Percentiles rank a stretch among this genome's conserved stretches.
Evolutionary conservation across 768 basidiomycete species (phyloP).

Genomic region (Leucocoprinus sp.): DNA sequence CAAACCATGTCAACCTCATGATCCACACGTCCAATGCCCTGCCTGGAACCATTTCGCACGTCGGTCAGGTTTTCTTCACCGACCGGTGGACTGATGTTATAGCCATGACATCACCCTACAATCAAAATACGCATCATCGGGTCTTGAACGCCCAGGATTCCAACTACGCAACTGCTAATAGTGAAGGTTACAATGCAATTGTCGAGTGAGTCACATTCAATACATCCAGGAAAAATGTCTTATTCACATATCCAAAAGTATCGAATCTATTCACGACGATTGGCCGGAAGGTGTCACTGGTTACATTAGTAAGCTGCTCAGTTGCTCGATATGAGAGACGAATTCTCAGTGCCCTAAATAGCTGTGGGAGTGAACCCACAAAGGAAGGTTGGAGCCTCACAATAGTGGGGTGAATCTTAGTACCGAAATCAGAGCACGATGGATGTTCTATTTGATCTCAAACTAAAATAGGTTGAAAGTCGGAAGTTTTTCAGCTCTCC

Average conservation of each 20-base stretch:
- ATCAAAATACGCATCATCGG: slow-evolving; percentile 18
- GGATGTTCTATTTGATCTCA: too few relatives aligned
- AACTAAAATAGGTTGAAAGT: too few relatives aligned
- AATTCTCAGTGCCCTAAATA: not conserved
- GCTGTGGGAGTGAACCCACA: slow-evolving; percentile 22
- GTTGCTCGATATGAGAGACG: not conserved
- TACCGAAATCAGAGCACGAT: not conserved
- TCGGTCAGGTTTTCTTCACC: slow-evolving; percentile 30
- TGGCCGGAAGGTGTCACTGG: slow-evolving; percentile 23
- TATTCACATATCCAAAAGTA: slow-evolving; percentile 12
- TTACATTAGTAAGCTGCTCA: slow-evolving; percentile 18
- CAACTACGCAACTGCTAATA: slow-evolving; percentile 16
- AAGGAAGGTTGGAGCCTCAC: slow-evolving; percentile 8
- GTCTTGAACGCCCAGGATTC: slow-evolving; percentile 23
- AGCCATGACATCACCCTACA: slow-evolving; percentile 20
- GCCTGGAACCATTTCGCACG: slow-evolving; percentile 23
- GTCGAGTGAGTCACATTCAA: slow-evolving; percentile 14
- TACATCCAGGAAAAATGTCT: not conserved
- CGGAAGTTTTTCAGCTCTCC: not conserved
- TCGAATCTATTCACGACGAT: slow-evolving; percentile 21
- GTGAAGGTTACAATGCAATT: slow-evolving; percentile 21
- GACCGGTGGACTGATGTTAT: slow-evolving; percentile 24
- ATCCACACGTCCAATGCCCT: slow-evolving; percentile 24
- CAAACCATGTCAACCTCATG: slow-evolving; percentile 27
- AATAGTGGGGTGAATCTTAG: too few relatives aligned